Conservation (phyloP, 495 filamentous ascomycete genomes). For the Sabuloglossum arenarium region DNA sequence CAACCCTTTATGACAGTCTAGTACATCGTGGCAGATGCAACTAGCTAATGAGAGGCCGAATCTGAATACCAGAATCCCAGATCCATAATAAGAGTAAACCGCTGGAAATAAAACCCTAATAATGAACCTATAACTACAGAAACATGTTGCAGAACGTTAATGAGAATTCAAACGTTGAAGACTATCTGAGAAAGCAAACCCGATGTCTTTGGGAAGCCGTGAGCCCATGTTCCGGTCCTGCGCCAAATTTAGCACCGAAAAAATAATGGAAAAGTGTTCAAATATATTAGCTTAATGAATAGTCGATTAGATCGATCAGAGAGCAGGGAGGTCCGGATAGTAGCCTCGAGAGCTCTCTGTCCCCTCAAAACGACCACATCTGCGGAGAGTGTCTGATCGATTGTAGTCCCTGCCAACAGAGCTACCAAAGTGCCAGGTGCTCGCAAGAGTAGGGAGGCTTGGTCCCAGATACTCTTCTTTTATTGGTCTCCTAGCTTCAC, state of each 20-base stretch:
- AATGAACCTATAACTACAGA: neutral
- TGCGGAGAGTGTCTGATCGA: constrained; percentile 10
- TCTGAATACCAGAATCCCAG: neutral
- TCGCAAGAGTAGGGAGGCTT: neutral
- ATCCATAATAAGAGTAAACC: neutral
- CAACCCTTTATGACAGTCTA: neutral
- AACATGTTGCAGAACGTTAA: neutral
- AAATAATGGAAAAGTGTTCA: neutral
- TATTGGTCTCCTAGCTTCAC: constrained; percentile 10
- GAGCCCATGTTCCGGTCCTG: neutral
- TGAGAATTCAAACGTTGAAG: neutral
- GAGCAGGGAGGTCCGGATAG: constrained; percentile 14
- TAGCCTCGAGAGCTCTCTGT: constrained; percentile 15
- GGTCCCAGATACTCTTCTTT: constrained; percentile 11
- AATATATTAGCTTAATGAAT: neutral
- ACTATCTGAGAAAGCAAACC: neutral
- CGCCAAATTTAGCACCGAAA: neutral
- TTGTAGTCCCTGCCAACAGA: constrained; percentile 3
- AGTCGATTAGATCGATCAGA: constrained; percentile 3
- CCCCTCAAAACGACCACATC: constrained; percentile 15
- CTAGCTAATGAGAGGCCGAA: neutral
- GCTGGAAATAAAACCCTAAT: neutral
- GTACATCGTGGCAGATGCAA: neutral
- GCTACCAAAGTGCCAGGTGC: neutral
- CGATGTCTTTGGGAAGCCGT: neutral